phyloP scores from a whole-genome alignment of 1,284 basidiomycete genomes.

The Coniferiporia sulphurascens region DNA sequence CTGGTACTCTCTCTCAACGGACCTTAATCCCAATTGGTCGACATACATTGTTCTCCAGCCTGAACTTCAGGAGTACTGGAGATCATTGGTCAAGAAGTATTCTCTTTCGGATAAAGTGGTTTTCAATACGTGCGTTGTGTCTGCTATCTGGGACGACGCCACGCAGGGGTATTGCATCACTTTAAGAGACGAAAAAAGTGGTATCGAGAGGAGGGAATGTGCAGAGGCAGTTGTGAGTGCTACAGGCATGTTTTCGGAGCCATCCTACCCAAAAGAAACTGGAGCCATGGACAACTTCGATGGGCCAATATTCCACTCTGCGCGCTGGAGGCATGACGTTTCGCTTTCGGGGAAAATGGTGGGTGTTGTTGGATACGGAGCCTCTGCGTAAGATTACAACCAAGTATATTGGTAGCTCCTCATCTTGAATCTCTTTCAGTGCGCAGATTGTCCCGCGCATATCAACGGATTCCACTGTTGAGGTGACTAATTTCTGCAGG shows the following conservation, averaged over 20 bases:
- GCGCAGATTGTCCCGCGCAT: conserved; percentile 50
- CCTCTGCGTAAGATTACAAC: conserved; percentile 40
- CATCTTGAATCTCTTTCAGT: conserved; percentile 27
- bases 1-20: conserved; percentile 53
- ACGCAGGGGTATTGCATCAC: conserved; percentile 36
- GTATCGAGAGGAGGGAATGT: conserved; percentile 9
- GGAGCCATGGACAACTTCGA: conserved; percentile 42
- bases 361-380: conserved; percentile 62
- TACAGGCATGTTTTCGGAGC: conserved; percentile 29
- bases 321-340: conserved; percentile 52
- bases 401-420: background rate
- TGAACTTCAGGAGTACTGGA: conserved; percentile 49
- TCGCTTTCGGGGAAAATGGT: conserved; percentile 45
- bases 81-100: conserved; percentile 40
- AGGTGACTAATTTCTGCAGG: conserved; percentile 49
- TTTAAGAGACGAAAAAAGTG: conserved; percentile 30
- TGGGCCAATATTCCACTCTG: conserved; percentile 51
- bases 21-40: conserved; percentile 49
- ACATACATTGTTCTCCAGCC: conserved; percentile 40
- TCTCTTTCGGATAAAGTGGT: conserved; percentile 32
- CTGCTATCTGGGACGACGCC: conserved; percentile 41
- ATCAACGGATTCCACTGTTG: conserved; percentile 41
- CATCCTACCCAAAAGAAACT: conserved; percentile 41
- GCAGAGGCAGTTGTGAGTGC: conserved; percentile 24
- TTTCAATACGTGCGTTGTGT: conserved; percentile 37